Conservation (phyloP, 2,329 filamentous ascomycete species). For the Tricladium varicosporioides region DNA sequence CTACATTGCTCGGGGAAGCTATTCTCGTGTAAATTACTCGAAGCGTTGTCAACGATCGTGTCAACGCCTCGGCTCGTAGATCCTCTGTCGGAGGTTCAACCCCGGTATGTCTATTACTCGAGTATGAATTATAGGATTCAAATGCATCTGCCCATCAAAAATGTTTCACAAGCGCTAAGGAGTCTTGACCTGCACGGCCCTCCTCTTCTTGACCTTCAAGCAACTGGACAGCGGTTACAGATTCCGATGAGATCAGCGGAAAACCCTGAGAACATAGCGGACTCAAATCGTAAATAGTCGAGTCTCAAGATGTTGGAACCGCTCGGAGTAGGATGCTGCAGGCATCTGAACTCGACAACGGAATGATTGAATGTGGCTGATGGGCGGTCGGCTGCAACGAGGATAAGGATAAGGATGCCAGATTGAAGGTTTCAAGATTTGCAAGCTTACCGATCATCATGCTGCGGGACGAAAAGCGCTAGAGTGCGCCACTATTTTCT, state of each 20-base stretch:
- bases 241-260: conserved; percentile 20
- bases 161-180: conserved; percentile 14
- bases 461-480: conserved; percentile 9
- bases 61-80: too few species aligned
- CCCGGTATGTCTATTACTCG: too few species aligned
- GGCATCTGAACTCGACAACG: conserved; percentile 17
- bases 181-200: conserved; percentile 5
- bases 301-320: conserved; percentile 7
- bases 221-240: conserved; percentile 7
- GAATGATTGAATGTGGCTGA: conserved; percentile 19
- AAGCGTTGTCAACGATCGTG: too few species aligned
- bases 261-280: conserved; percentile 9
- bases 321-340: conserved; percentile 22
- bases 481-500: conserved; percentile 10
- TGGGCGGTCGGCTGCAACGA: conserved; percentile 20
- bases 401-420: conserved; percentile 22
- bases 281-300: not conserved
- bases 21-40: too few species aligned
- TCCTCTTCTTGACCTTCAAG: not conserved
- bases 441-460: conserved; percentile 12
- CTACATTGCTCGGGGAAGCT: not conserved
- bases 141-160: not conserved
- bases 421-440: conserved; percentile 25
- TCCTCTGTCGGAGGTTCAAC: too few species aligned
- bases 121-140: too few species aligned